phyloP scores from a whole-genome alignment of 2,329 filamentous ascomycete species.

The Sarocladium brachiariae region DNA sequence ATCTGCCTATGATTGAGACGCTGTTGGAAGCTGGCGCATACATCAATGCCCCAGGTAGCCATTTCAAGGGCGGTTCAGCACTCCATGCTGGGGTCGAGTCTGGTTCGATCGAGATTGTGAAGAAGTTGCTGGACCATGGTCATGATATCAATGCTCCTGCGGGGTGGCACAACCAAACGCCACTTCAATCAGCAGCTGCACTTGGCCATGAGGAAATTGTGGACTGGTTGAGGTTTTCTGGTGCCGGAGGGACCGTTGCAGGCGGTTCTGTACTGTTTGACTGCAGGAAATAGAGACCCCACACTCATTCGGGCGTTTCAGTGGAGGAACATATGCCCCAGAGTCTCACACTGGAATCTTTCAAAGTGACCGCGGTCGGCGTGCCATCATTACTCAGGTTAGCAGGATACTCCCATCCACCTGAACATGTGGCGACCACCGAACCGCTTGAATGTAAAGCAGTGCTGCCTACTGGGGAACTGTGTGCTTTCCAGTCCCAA shows the following conservation, averaged over 20 bases:
- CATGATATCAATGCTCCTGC: conserved; percentile 22
- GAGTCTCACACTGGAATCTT: conserved; percentile 17
- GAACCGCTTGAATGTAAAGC: conserved; percentile 47
- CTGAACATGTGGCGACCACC: conserved; percentile 50
- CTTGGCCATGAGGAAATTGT: background rate
- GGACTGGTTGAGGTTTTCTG: background rate
- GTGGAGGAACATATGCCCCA: conserved; percentile 14
- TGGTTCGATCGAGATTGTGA: conserved; percentile 18
- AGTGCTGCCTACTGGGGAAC: conserved; percentile 41
- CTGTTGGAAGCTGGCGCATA: conserved; percentile 28
- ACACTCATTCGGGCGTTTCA: background rate
- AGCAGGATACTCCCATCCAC: conserved; percentile 38
- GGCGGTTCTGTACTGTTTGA: conserved; percentile 1
- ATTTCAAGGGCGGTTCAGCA: conserved; percentile 24
- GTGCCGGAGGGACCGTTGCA: background rate
- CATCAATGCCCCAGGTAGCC: conserved; percentile 23
- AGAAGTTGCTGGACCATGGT: conserved; percentile 25
- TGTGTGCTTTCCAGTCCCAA: conserved; percentile 45
- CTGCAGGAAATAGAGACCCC: background rate
- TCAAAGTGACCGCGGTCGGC: conserved; percentile 10
- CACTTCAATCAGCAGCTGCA: conserved; percentile 3
- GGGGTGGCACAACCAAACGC: conserved; percentile 15
- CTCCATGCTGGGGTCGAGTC: conserved; percentile 13
- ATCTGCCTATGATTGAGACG: conserved; percentile 23
- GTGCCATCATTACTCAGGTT: background rate